A percentile compares a stretch with the other conserved stretches of the same genome.
phyloP scores from a whole-genome alignment of 208 protist species.

The Wallacemonas collosoma region DNA sequence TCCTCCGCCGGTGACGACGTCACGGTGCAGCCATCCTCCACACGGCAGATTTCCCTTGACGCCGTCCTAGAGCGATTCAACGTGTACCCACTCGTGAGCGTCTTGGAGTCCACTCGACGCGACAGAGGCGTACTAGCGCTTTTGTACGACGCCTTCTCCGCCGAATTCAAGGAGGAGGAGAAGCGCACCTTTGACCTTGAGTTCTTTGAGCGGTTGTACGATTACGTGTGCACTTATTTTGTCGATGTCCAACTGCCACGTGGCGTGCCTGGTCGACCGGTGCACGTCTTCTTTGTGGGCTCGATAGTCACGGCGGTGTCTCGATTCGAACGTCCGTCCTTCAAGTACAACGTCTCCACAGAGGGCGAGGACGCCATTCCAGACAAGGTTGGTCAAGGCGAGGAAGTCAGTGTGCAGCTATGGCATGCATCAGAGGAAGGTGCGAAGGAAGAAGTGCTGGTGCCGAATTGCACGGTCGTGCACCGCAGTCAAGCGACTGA shows the following conservation, averaged over 20 bases:
- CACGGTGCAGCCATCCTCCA: conserved; percentile 14
- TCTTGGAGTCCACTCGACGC: neutral
- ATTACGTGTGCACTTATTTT: conserved; percentile 61
- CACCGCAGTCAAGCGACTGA: neutral
- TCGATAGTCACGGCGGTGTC: conserved; percentile 14
- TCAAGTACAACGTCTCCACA: conserved; percentile 24
- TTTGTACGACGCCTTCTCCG: conserved; percentile 55
- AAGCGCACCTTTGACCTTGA: conserved; percentile 46
- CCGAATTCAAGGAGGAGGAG: conserved; percentile 53
- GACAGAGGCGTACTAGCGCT: conserved; percentile 17
- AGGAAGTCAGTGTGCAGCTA: conserved; percentile 9
- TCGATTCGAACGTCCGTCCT: conserved; percentile 8
- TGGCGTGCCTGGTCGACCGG: neutral
- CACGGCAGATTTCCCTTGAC: conserved; percentile 31
- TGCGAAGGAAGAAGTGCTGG: conserved; percentile 3
- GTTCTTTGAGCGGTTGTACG: conserved; percentile 55
- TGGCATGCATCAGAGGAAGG: conserved; percentile 19
- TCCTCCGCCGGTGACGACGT: neutral
- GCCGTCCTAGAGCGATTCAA: conserved; percentile 35
- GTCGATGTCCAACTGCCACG: conserved; percentile 30
- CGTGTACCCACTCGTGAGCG: conserved; percentile 26
- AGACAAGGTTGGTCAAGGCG: neutral
- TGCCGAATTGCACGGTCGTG: neutral
- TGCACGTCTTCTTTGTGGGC: conserved; percentile 14
- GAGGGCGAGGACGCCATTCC: neutral